Conservation (phyloP, 306 rosid species). For the Cicer chorassanicum region DNA sequence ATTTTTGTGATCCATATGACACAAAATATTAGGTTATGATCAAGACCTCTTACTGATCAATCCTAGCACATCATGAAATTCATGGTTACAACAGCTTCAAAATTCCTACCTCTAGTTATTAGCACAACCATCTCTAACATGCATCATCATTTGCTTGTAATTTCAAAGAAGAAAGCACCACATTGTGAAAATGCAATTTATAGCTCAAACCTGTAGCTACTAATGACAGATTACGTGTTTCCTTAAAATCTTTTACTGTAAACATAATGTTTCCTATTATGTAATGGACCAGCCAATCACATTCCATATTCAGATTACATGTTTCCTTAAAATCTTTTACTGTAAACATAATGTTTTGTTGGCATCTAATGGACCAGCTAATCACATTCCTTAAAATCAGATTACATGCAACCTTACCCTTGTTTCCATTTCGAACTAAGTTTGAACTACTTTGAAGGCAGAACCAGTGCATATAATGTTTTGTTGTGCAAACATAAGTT, state of each 20-base stretch:
- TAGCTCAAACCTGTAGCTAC: conserved; percentile 32
- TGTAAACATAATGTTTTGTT: not conserved
- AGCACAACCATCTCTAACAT: conserved; percentile 41
- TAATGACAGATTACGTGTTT: conserved; percentile 5
- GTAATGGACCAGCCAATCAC: conserved; percentile 14
- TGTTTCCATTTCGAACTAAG: not conserved
- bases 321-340: not conserved
- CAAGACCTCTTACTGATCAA: conserved; percentile 37
- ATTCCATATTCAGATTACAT: conserved; percentile 1
- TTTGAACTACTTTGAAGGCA: not conserved
- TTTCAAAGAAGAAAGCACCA: conserved; percentile 38
- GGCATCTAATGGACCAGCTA: not conserved
- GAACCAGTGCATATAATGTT: not conserved
- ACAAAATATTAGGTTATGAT: not conserved
- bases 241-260: too few species aligned
- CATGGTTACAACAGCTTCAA: conserved; percentile 50
- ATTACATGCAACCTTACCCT: not conserved
- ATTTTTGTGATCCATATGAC: not conserved
- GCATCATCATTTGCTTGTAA: conserved; percentile 38
- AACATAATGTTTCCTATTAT: not conserved
- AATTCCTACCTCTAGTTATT: conserved; percentile 49
- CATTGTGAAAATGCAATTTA: conserved; percentile 33
- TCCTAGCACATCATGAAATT: conserved; percentile 46
- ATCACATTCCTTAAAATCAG: too few species aligned
- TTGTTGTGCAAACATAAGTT: not conserved